Conservation (phyloP, 2,329 filamentous ascomycete species). For the Zelopaecilomyces penicillatus region DNA sequence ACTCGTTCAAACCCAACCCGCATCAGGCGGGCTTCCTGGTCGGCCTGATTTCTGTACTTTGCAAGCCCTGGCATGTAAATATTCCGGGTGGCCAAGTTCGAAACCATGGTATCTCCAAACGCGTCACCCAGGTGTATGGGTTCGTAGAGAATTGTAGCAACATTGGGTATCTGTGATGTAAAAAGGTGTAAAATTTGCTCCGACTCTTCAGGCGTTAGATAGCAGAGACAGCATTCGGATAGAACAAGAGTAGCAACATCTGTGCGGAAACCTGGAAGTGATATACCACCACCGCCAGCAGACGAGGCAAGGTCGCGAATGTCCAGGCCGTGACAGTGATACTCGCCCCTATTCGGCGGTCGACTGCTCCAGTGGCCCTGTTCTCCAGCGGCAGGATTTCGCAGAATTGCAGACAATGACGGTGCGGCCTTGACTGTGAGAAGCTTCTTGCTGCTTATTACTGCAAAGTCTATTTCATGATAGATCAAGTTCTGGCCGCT, state of each 20-base stretch:
- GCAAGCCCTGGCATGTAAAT: slow-evolving; percentile 80
- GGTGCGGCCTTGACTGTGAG: slow-evolving; percentile 40
- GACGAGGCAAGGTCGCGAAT: slow-evolving; percentile 47
- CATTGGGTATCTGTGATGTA: slow-evolving; percentile 36
- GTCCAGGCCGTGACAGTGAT: slow-evolving; percentile 59
- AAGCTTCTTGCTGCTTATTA: slow-evolving; percentile 63
- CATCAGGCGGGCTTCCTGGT: slow-evolving; percentile 60
- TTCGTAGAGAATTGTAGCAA: slow-evolving; percentile 73
- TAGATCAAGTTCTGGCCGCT: slow-evolving; percentile 51
- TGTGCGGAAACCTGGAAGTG: slow-evolving; percentile 36
- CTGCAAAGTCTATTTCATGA: slow-evolving; percentile 85
- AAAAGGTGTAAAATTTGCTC: slow-evolving; percentile 59
- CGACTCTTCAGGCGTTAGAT: slow-evolving; percentile 61
- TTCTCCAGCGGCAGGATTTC: slow-evolving; percentile 21
- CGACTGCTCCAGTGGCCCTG: slow-evolving; percentile 34
- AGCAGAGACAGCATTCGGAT: slow-evolving; percentile 94
- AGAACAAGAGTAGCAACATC: slow-evolving; percentile 72
- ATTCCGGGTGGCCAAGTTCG: slow-evolving; percentile 73
- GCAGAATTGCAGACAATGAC: slow-evolving; percentile 30
- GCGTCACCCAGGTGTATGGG: slow-evolving; percentile 75
- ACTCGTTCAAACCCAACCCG: slow-evolving; percentile 53
- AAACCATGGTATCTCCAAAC: slow-evolving; percentile 87
- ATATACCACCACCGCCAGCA: slow-evolving; percentile 1
- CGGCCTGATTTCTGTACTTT: slow-evolving; percentile 56
- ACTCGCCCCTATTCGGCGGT: slow-evolving; percentile 32